Evolutionary conservation across 2,329 filamentous ascomycete genomes (phyloP).

Genomic region (Cryphonectria nitschkei): DNA sequence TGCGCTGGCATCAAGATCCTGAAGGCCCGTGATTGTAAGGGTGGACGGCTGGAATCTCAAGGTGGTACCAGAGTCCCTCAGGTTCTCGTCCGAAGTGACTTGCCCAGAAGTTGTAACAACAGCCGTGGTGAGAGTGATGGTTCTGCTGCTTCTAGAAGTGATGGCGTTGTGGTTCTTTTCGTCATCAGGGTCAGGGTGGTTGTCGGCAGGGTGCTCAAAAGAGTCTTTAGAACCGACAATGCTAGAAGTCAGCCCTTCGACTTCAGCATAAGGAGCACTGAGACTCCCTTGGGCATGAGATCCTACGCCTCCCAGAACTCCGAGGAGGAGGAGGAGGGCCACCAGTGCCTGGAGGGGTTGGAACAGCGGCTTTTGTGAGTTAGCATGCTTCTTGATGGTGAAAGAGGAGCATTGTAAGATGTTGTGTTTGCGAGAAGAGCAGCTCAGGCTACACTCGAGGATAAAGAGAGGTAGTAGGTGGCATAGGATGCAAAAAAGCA

Average conservation of each 20-base stretch:
- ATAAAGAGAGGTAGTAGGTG: neutral
- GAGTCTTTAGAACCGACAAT: neutral
- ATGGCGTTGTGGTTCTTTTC: neutral
- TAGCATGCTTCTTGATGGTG: neutral
- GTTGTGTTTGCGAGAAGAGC: neutral
- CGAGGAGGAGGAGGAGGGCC: neutral
- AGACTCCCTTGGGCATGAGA: neutral
- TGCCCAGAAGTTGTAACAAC: neutral
- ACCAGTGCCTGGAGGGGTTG: neutral
- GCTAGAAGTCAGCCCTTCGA: neutral
- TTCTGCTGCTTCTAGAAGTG: neutral
- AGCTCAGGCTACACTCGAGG: neutral
- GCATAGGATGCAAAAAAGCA: no score
- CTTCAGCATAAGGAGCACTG: neutral
- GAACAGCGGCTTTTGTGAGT: neutral
- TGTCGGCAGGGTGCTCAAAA: neutral
- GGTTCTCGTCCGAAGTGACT: neutral
- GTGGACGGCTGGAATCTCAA: neutral
- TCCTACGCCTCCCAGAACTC: neutral
- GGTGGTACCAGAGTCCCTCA: neutral
- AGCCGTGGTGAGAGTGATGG: neutral
- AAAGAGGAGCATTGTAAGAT: neutral
- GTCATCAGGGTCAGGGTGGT: neutral
- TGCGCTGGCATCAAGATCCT: neutral
- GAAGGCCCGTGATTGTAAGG: neutral